Evolutionary conservation across 768 basidiomycete species (phyloP).

Genomic region (Termitomyces sp.): DNA sequence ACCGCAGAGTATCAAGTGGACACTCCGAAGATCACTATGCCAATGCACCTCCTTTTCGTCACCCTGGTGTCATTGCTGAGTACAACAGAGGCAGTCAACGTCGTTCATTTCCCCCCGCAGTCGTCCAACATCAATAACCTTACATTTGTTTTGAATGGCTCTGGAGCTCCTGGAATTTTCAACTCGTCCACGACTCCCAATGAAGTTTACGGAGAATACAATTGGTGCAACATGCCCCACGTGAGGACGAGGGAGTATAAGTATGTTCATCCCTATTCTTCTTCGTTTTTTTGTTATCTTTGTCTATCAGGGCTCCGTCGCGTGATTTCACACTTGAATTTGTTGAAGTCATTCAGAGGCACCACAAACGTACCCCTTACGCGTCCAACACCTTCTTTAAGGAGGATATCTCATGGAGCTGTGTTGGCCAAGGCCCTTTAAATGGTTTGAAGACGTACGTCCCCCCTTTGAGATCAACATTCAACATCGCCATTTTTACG

Average conservation of each 20-base stretch:
- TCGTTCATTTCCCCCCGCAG: slow-evolving; percentile 33
- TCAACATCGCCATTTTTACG: background rate
- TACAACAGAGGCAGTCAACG: slow-evolving; percentile 13
- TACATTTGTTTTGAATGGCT: slow-evolving; percentile 33
- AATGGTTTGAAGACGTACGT: slow-evolving; percentile 25
- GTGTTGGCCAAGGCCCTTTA: slow-evolving; percentile 33
- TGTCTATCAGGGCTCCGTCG: slow-evolving; percentile 26
- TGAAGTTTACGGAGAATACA: slow-evolving; percentile 36
- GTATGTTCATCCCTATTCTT: slow-evolving; percentile 20
- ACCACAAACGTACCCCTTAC: slow-evolving; percentile 50
- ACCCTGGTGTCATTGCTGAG: slow-evolving; percentile 10
- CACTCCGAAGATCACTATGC: background rate
- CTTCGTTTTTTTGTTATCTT: background rate
- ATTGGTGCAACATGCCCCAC: slow-evolving; percentile 55
- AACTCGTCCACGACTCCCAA: slow-evolving; percentile 34
- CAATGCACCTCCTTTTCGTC: background rate
- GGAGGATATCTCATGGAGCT: slow-evolving; percentile 40
- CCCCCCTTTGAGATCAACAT: background rate
- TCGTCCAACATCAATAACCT: slow-evolving; percentile 36
- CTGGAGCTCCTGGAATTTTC: slow-evolving; percentile 42
- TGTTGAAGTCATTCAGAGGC: slow-evolving; percentile 47
- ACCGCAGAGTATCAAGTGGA: background rate
- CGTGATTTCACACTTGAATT: slow-evolving; percentile 33
- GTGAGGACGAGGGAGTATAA: slow-evolving; percentile 37
- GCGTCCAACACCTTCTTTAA: slow-evolving; percentile 44